These are phyloP conservation scores for Beauveria australis DNA, from an alignment of 2,329 filamentous ascomycete genomes.

Conservation along the genomic window DNA sequence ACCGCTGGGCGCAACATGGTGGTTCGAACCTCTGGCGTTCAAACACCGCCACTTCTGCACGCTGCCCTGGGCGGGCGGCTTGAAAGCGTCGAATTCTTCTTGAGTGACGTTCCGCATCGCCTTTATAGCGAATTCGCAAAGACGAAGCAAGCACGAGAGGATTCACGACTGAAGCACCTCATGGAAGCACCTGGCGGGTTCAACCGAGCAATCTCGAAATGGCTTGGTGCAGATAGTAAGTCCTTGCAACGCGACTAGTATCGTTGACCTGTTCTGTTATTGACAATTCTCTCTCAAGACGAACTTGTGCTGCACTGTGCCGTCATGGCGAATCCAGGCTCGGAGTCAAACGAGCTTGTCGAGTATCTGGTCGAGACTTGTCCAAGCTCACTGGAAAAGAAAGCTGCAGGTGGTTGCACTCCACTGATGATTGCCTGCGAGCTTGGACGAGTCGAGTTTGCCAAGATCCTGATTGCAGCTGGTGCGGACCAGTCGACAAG, in stretches of 20 bases:
- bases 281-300: conserved; percentile 16
- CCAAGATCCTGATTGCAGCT: conserved; percentile 53
- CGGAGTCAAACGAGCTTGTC: conserved; percentile 45
- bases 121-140: conserved; percentile 60
- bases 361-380: conserved; percentile 56
- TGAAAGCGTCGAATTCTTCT: conserved; percentile 68
- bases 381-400: conserved; percentile 56
- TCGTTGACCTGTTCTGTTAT: not conserved
- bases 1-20: conserved; percentile 45
- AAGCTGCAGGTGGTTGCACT: conserved; percentile 49
- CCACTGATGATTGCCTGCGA: conserved; percentile 61
- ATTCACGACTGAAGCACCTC: conserved; percentile 55
- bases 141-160: conserved; percentile 49
- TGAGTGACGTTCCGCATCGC: conserved; percentile 60
- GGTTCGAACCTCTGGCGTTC: conserved; percentile 29
- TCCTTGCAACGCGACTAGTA: conserved; percentile 12
- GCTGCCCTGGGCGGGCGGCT: conserved; percentile 51
- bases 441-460: conserved; percentile 43
- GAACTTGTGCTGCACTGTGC: conserved; percentile 61
- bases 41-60: conserved; percentile 50
- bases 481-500: conserved; percentile 63
- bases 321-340: conserved; percentile 36
- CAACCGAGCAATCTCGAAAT: conserved; percentile 52
- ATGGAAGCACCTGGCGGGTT: conserved; percentile 53
- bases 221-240: conserved; percentile 54